Conservation (phyloP, 148 eudicot genomes). For the Rhododendron simsii region DNA sequence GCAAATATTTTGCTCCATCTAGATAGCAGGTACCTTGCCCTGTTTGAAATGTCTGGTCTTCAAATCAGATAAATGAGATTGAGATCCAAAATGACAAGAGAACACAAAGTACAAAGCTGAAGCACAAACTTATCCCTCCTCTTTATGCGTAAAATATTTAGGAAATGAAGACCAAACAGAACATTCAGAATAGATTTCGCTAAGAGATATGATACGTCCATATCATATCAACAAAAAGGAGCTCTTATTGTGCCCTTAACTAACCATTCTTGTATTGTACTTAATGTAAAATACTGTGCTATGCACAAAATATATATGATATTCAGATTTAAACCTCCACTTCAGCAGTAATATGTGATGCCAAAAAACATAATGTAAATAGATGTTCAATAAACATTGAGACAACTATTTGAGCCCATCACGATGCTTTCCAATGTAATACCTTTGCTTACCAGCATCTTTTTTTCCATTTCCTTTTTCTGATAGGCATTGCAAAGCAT, state of each 20-base stretch:
- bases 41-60: conserved; percentile 89
- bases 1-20: conserved; percentile 88
- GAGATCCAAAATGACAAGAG: conserved; percentile 13
- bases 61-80: conserved; percentile 68
- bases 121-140: background rate
- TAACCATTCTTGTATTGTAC: background rate
- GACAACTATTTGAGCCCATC: background rate
- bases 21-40: conserved; percentile 70
- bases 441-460: background rate
- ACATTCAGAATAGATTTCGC: background rate
- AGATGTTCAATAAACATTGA: background rate
- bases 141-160: background rate
- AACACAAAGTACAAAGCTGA: background rate
- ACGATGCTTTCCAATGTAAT: background rate
- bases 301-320: background rate
- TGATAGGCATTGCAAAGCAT: background rate
- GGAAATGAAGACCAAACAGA: background rate
- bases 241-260: background rate
- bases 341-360: background rate
- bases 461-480: background rate
- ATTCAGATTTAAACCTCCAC: background rate
- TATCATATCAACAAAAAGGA: background rate
- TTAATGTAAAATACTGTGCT: background rate
- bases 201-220: background rate
- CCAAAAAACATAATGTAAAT: background rate